Conservation (phyloP, 768 basidiomycete genomes). For the Saitozyma podzolica region DNA sequence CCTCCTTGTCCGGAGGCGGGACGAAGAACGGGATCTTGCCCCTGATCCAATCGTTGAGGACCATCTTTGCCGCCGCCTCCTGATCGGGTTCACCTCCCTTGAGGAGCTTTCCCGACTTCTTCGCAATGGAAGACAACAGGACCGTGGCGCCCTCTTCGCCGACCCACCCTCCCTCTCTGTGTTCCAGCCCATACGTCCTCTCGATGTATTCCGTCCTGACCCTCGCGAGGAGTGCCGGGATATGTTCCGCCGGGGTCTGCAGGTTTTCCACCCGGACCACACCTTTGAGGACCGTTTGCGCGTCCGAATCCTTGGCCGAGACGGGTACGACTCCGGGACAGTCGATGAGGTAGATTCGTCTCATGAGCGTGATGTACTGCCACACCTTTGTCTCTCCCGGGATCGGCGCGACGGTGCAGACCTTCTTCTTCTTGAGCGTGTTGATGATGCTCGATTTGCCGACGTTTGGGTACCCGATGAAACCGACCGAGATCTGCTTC, state of each 20-base stretch:
- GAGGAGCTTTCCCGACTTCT: conserved; percentile 85
- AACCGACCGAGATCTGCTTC: conserved; percentile 98
- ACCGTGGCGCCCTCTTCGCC: conserved; percentile 62
- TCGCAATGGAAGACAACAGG: conserved; percentile 79
- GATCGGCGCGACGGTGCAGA: conserved; percentile 92
- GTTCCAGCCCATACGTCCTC: conserved; percentile 56
- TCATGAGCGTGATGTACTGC: conserved; percentile 98
- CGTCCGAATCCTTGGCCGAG: conserved; percentile 84
- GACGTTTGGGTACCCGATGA: conserved; percentile 97
- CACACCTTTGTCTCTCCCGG: conserved; percentile 99
- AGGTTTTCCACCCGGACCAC: conserved; percentile 95
- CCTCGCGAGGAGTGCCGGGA: conserved; percentile 79
- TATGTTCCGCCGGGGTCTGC: conserved; percentile 86
- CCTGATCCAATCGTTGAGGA: conserved; percentile 94
- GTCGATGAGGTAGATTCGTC: conserved; percentile 96
- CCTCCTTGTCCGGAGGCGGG: conserved; percentile 58
- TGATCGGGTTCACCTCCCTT: conserved; percentile 93
- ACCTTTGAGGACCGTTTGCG: conserved; percentile 90
- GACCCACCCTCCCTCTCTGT: conserved; percentile 57
- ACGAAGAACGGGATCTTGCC: conserved; percentile 98
- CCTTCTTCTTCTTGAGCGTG: conserved; percentile 95
- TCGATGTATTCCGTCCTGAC: conserved; percentile 92
- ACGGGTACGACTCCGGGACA: conserved; percentile 98
- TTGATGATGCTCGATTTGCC: conserved; percentile 98
- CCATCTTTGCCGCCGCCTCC: conserved; percentile 89